Evolutionary conservation across 352 stramenopile species (phyloP).

Genomic region (Pythium utonaiense): DNA sequence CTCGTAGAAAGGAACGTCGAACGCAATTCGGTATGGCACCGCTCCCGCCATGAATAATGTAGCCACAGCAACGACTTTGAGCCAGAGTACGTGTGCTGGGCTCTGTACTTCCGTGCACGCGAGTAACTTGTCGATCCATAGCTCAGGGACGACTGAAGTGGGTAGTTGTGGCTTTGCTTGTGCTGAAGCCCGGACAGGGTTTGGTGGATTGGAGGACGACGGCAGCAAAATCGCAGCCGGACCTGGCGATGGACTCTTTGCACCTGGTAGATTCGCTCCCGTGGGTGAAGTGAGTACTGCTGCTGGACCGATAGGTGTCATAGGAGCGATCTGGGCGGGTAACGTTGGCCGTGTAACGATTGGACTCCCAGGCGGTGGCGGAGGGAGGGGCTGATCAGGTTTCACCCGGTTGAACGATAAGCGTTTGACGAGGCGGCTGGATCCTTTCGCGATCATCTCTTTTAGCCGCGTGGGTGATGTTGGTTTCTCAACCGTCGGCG

Average conservation of each 20-base stretch:
- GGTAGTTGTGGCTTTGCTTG: not conserved
- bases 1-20: slow-evolving; percentile 30
- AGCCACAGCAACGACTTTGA: slow-evolving; percentile 24
- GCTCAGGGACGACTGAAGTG: slow-evolving; percentile 16
- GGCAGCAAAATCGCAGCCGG: not conserved
- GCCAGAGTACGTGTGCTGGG: slow-evolving; percentile 37
- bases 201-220: not conserved
- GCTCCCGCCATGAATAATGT: slow-evolving; percentile 43
- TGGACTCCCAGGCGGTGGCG: not conserved
- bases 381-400: not conserved
- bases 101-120: slow-evolving; percentile 45
- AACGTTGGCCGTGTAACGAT: not conserved
- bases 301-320: not conserved
- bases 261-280: not conserved
- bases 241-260: not conserved
- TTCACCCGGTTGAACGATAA: not conserved
- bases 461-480: slow-evolving; percentile 3
- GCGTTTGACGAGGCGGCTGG: slow-evolving; percentile 2
- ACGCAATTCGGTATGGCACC: slow-evolving; percentile 42
- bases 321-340: not conserved
- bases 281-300: not conserved
- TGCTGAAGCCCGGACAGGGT: not conserved
- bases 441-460: slow-evolving; percentile 6
- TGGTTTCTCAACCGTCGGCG: not conserved
- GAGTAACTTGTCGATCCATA: slow-evolving; percentile 51